Evolutionary conservation across 176 grass and related monocot genomes (phyloP).

Genomic region (Bolboschoenus planiculmis): DNA sequence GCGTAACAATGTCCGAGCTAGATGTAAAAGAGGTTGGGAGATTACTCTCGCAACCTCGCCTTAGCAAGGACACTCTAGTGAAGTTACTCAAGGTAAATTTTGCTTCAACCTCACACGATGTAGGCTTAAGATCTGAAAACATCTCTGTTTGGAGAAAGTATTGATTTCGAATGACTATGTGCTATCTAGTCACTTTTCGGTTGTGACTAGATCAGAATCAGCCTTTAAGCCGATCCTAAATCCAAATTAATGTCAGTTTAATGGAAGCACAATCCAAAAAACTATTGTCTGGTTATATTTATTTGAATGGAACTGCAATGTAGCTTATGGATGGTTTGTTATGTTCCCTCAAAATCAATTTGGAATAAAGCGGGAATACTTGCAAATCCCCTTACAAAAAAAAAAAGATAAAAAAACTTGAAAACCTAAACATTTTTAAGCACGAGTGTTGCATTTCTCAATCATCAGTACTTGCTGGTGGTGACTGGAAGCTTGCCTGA

Average conservation of each 20-base stretch:
- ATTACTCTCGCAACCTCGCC: conserved; percentile 64
- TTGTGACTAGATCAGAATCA: not conserved
- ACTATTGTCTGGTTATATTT: not conserved
- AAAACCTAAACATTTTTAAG: not conserved
- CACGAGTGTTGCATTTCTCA: not conserved
- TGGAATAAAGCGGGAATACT: not conserved
- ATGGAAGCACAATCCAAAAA: not conserved
- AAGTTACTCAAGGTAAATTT: conserved; percentile 78
- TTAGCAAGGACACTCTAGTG: conserved; percentile 73
- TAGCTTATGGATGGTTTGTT: not conserved
- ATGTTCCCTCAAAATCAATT: not conserved
- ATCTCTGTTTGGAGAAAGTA: not conserved
- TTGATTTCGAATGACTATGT: not conserved
- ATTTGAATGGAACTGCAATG: not conserved
- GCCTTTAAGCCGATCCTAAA: not conserved
- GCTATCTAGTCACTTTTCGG: not conserved
- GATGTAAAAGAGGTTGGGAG: conserved; percentile 53
- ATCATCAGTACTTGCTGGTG: not conserved
- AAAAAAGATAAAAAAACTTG: not conserved
- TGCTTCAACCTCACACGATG: not conserved
- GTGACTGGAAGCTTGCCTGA: not conserved
- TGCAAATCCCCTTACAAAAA: too few relatives aligned
- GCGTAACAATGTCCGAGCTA: conserved; percentile 30
- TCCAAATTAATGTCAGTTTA: not conserved
- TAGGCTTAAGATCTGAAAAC: not conserved